A percentile compares a stretch with the other conserved stretches of the same genome.
These are phyloP conservation scores for Casaregolazyma suthepensis DNA, from an alignment of 1,139 yeast genomes.

Conservation along the genomic window DNA sequence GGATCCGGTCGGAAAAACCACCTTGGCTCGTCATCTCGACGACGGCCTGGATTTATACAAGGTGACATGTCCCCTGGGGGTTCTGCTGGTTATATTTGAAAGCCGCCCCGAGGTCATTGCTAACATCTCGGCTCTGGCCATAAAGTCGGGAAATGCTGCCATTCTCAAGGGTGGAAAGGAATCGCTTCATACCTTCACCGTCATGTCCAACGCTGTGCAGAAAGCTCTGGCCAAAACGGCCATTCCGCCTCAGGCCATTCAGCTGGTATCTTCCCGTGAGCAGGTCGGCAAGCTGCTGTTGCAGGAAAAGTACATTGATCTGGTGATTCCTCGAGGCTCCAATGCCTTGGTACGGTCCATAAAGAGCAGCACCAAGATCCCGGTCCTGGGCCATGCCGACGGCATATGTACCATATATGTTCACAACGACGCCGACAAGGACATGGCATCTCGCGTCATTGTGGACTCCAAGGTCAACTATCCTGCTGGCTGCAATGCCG, in stretches of 20 bases:
- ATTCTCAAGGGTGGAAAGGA: slow-evolving; percentile 97
- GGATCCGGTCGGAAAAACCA: slow-evolving; percentile 85
- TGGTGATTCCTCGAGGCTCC: slow-evolving; percentile 96
- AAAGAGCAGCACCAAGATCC: slow-evolving; percentile 83
- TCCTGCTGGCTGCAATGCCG: slow-evolving; percentile 98
- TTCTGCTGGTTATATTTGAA: slow-evolving; percentile 85
- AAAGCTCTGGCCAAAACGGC: slow-evolving; percentile 52
- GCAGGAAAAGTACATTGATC: slow-evolving; percentile 86
- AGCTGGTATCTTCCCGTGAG: slow-evolving; percentile 79
- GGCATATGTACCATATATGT: slow-evolving; percentile 90
- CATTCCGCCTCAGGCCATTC: slow-evolving; percentile 77
- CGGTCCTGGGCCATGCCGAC: slow-evolving; percentile 98
- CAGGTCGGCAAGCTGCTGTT: slow-evolving; percentile 78
- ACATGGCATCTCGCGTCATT: slow-evolving; percentile 65
- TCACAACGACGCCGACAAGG: slow-evolving; percentile 67
- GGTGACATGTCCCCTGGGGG: slow-evolving; percentile 93
- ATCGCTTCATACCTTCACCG: slow-evolving; percentile 73
- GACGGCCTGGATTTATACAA: slow-evolving; percentile 77
- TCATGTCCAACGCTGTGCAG: slow-evolving; percentile 69
- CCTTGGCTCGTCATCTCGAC: slow-evolving; percentile 77
- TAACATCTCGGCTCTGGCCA: slow-evolving; percentile 89
- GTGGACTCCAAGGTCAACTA: slow-evolving; percentile 92
- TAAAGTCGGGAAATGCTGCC: slow-evolving; percentile 89
- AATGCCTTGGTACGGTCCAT: slow-evolving; percentile 82
- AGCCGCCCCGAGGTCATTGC: slow-evolving; percentile 98